Base-by-base conservation (phyloP, 208 protist genomes). In the Paratrypanosoma confusum region DNA sequence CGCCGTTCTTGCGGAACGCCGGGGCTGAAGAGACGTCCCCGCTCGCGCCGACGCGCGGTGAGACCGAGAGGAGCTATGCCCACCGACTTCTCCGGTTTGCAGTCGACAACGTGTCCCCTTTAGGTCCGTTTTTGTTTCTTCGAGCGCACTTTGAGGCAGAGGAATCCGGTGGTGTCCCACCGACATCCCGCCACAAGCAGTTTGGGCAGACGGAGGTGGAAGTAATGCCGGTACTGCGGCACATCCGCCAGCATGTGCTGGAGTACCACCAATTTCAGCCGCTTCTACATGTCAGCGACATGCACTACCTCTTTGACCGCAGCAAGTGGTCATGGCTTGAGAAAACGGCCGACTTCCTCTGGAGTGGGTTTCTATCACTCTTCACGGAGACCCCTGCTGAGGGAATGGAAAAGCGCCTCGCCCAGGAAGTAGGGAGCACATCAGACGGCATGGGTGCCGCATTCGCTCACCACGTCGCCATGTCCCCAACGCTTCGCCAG, bases 211-310 rank as follows among this genome's bases (percentile, higher is more conserved):
- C n/a, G n/a, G n/a, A n/a, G n/a, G n/a, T n/a, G n/a, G n/a, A n/a
- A n/a, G n/a, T n/a, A n/a, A 21, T 83, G 35, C 49, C 38, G 0
- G 23, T 29, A 14, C 55, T 84, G 38, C 75, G 81, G 11, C 13
- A 31, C 1, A 52, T 36, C 10, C 54, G 71, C 36, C 61, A 70
- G 51, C 38, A 45, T 10, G 25, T 37, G 20, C 39, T 81, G 38
- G 67, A 84, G 22, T 53, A 51, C 14, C 40, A 59, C n/a, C 52
- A 79, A 21, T 48, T 81, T 5, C 43, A 51, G 20, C 71, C 77
- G 2, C 65, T 92, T n/a, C 69, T 92, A 5, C 64, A 73, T 39
- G 50, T 64, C 7, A 62, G 72, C 22, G 82, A 92, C 41, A 25
- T 69, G 11, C 56, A 84, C 41, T 83, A 85, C 52, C 13, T 77